Evolutionary conservation across 2,329 filamentous ascomycete genomes (phyloP).

Genomic region (Neonectria faginata): DNA sequence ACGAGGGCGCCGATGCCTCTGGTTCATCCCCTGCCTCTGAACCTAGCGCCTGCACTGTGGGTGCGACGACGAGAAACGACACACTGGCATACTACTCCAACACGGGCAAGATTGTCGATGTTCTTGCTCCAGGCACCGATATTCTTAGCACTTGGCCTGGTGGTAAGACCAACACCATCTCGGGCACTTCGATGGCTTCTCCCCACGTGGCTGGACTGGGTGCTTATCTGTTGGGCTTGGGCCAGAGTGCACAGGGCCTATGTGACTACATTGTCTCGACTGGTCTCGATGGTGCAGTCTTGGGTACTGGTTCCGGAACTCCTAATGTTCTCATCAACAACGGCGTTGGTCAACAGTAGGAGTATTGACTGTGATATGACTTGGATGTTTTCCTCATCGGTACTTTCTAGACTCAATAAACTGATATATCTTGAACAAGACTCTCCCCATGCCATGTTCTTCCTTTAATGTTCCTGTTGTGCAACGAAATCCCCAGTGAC

Average conservation of each 20-base stretch:
- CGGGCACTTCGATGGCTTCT: slow-evolving; percentile 59
- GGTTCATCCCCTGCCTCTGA: too few species aligned
- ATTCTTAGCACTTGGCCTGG: slow-evolving; percentile 63
- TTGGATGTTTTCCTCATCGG: too few species aligned
- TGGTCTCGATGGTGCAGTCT: slow-evolving; percentile 53
- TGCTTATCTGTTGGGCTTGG: slow-evolving; percentile 60
- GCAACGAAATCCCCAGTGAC: too few species aligned
- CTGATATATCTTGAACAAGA: too few species aligned
- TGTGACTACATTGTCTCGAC: slow-evolving; percentile 45
- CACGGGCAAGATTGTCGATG: slow-evolving; percentile 61
- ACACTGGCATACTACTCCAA: slow-evolving; percentile 59
- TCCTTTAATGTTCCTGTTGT: too few species aligned
- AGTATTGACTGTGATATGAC: too few species aligned
- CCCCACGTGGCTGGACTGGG: slow-evolving; percentile 58
- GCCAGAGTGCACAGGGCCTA: slow-evolving; percentile 34
- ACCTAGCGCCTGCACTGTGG: too few species aligned
- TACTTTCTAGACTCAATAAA: too few species aligned
- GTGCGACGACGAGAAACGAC: too few species aligned
- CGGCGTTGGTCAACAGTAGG: slow-evolving; percentile 1
- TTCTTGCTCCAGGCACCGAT: slow-evolving; percentile 62
- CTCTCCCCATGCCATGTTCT: too few species aligned
- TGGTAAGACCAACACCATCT: slow-evolving; percentile 53
- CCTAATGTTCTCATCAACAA: slow-evolving; percentile 45
- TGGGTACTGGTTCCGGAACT: slow-evolving; percentile 37
- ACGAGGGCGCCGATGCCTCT: too few species aligned